phyloP scores from a whole-genome alignment of 257 asterid genomes.

The Phtheirospermum japonicum region DNA sequence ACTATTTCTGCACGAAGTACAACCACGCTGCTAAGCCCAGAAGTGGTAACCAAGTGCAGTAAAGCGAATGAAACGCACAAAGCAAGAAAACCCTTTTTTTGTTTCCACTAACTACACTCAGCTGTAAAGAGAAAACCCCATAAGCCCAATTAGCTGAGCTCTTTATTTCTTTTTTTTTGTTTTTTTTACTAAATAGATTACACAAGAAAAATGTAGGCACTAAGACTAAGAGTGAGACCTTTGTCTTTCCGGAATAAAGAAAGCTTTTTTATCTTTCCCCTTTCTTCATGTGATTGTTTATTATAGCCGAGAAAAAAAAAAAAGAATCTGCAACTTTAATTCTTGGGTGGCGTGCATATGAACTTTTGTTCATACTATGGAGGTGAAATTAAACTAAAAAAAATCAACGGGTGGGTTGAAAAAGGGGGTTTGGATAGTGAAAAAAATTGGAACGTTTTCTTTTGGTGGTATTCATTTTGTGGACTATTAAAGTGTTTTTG shows the following conservation, averaged over 20 bases:
- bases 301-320: conserved; percentile 16
- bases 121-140: conserved; percentile 39
- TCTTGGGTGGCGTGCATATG: conserved; percentile 55
- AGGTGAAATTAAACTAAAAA: too few species aligned
- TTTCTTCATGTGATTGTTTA: not conserved
- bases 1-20: conserved; percentile 33
- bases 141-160: conserved; percentile 26
- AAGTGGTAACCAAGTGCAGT: not conserved
- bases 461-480: conserved; percentile 29
- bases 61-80: conserved; percentile 33
- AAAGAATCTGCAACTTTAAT: conserved; percentile 43
- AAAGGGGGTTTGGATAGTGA: conserved; percentile 17
- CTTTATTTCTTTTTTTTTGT: too few species aligned
- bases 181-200: not conserved
- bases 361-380: conserved; percentile 45
- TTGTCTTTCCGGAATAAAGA: conserved; percentile 24
- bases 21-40: conserved; percentile 19
- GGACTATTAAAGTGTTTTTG: conserved; percentile 8
- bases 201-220: conserved; percentile 29
- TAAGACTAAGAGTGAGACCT: conserved; percentile 24
- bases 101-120: conserved; percentile 35
- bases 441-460: conserved; percentile 28
- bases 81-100: conserved; percentile 31
- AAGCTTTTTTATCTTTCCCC: not conserved
- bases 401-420: conserved; percentile 30